Conservation (phyloP, 179 eudicot genomes). For the Beta lomatogona region DNA sequence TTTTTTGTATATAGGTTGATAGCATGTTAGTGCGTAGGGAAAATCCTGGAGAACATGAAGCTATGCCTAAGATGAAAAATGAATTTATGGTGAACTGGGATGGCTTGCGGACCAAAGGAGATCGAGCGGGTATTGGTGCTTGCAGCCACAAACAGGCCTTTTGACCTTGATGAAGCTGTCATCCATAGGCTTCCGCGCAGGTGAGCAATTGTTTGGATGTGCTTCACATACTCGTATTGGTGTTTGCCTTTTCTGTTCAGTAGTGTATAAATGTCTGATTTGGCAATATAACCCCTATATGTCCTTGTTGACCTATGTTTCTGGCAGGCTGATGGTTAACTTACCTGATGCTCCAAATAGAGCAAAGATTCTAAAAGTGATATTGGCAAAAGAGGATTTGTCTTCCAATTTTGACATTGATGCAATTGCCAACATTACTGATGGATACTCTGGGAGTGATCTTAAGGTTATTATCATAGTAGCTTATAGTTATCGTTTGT, state of each 20-base stretch:
- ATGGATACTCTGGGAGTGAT: conserved; percentile 97
- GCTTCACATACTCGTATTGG: neutral
- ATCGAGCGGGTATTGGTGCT: conserved; percentile 92
- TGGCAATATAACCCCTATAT: neutral
- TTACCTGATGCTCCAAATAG: conserved; percentile 84
- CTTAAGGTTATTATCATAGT: conserved; percentile 56
- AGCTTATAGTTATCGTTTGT: neutral
- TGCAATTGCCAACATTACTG: conserved; percentile 82
- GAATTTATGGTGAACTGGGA: conserved; percentile 7
- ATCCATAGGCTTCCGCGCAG: conserved; percentile 92
- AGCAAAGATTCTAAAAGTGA: conserved; percentile 77
- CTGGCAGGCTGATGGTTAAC: conserved; percentile 85
- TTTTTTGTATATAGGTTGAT: neutral
- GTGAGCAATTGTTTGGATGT: conserved; percentile 29
- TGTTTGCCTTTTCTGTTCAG: neutral
- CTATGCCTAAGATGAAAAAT: too few relatives aligned
- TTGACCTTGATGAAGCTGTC: conserved; percentile 98
- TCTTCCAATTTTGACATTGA: conserved; percentile 64
- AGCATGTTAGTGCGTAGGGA: too few relatives aligned
- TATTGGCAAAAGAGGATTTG: conserved; percentile 87
- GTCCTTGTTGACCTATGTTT: neutral
- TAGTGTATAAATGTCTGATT: neutral
- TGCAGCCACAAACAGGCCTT: conserved; percentile 94
- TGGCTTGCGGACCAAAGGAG: conserved; percentile 88
- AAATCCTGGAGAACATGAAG: too few relatives aligned